Base-by-base conservation (phyloP, 768 basidiomycete genomes). In the Mrakia frigida region DNA sequence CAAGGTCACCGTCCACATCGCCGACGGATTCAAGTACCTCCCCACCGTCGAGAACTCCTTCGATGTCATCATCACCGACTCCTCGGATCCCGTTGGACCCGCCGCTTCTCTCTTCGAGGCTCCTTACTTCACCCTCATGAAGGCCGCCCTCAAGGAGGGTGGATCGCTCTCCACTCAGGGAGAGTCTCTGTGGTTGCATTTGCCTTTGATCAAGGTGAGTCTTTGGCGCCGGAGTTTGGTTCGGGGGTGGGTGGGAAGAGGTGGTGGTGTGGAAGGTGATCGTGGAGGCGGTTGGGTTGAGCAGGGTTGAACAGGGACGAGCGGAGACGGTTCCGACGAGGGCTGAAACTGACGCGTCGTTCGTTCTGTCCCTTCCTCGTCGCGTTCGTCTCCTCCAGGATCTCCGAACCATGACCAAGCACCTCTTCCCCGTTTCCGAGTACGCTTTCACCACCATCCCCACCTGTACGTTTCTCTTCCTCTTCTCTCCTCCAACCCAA, bases 51-150 rank as follows among this genome's bases (percentile, higher is more conserved):
- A 90, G 80, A 86, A 89, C 69, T 89, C 89, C 70, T 97, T 96
- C 89, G 96, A 99, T 82, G 93, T 92, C 77, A 98, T 99, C 86
- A 92, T 99, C 85, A 99, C 96, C 78, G 96, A 99, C 84, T 98
- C 95, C 28, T 97, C 94, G 31, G 96, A 98, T 84, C 96, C 96
- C 53, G 93, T 98, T 74, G 96, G 96, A 60, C 96, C 96, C 60
- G 96, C 96, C 63, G 91, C 89, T 63, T 88, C 91, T 33, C 91
- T 98, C 79, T 98, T 99, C 88, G 88, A 98, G 85, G 92, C 94
- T 83, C 92, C 94, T 2, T 99, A 97, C 88, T 99, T 98, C 87
- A 88, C 93, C 83, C 89, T 98, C 50, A 87, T 99, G 75, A 89
- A 94, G 82, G 91, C 94, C 80, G 92, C 95, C 0, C 88, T 99